A percentile compares a stretch with the other conserved stretches of the same genome.
Evolutionary conservation across 73 alveolate genomes (phyloP).

Genomic region (Symbiodinium pilosum): DNA sequence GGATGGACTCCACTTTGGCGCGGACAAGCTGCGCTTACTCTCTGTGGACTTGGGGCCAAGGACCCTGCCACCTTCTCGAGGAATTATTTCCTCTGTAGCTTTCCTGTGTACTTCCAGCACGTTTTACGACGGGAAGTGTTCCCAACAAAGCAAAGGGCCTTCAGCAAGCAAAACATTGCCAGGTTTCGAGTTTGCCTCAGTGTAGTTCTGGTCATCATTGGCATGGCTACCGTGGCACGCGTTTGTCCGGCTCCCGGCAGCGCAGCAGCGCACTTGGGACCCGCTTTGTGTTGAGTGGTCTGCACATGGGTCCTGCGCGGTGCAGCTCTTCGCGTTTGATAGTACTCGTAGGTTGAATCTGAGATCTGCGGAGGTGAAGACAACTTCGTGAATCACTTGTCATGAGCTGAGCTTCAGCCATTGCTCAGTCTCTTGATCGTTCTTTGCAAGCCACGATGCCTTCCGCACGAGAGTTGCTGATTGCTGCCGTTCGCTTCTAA

Average conservation of each 20-base stretch:
- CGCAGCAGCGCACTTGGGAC: too few species aligned
- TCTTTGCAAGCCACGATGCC: neutral
- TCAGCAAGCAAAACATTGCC: neutral
- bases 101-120: conserved; percentile 36
- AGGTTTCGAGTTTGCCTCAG: conserved; percentile 91
- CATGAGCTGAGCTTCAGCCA: neutral
- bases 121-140: neutral
- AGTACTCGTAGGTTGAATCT: too few species aligned
- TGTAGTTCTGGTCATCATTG: conserved; percentile 61
- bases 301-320: too few species aligned
- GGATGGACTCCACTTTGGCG: too few species aligned
- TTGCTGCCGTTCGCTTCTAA: neutral
- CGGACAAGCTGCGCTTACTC: too few species aligned
- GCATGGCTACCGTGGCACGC: conserved; percentile 83
- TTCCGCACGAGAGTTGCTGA: neutral
- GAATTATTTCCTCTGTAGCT: conserved; percentile 74
- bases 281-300: too few species aligned
- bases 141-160: too few species aligned
- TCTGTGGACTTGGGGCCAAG: conserved; percentile 15
- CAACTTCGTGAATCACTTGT: conserved; percentile 78
- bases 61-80: conserved; percentile 73
- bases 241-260: conserved; percentile 17
- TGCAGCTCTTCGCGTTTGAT: too few species aligned
- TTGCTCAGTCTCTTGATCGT: too few species aligned
- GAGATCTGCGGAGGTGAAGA: conserved; percentile 92